These are phyloP conservation scores for Phytopythium montanum DNA, from an alignment of 352 stramenopile genomes.

Conservation along the genomic window DNA sequence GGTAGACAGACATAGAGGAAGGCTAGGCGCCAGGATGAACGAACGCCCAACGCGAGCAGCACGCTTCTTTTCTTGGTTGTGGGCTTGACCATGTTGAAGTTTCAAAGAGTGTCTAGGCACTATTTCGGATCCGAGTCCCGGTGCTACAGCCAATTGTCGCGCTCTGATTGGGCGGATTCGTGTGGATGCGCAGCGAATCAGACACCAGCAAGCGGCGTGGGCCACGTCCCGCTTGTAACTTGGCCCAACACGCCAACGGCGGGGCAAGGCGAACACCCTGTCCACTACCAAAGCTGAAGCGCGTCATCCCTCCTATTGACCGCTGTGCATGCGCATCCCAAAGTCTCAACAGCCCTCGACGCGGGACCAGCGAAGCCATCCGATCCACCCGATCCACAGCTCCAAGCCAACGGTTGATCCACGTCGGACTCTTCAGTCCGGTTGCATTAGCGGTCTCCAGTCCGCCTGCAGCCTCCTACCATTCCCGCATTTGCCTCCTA, in stretches of 20 bases:
- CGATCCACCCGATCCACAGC: neutral
- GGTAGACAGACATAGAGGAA: slow-evolving; percentile 3
- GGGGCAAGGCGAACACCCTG: neutral
- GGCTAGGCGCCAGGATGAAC: too few species aligned
- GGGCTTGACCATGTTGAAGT: too few species aligned
- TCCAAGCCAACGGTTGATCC: neutral
- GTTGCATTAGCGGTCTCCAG: neutral
- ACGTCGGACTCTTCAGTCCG: neutral
- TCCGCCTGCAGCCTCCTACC: slow-evolving; percentile 5
- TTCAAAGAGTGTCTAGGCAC: neutral
- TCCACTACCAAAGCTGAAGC: neutral
- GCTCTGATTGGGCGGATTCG: slow-evolving; percentile 29
- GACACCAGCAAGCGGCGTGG: slow-evolving; percentile 38
- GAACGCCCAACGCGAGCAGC: too few species aligned
- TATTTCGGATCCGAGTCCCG: neutral
- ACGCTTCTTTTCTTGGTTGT: too few species aligned
- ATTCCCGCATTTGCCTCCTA: slow-evolving; percentile 65
- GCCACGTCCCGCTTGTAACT: slow-evolving; percentile 21
- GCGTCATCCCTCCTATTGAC: slow-evolving; percentile 23
- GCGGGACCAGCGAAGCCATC: slow-evolving; percentile 10
- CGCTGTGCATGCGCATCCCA: neutral
- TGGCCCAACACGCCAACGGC: slow-evolving; percentile 13
- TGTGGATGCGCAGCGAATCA: slow-evolving; percentile 36
- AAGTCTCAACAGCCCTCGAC: neutral
- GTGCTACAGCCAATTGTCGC: slow-evolving; percentile 1